These are phyloP conservation scores for Phoenix dactylifera DNA, from an alignment of 176 grass and related monocot genomes.

Conservation along the genomic window DNA sequence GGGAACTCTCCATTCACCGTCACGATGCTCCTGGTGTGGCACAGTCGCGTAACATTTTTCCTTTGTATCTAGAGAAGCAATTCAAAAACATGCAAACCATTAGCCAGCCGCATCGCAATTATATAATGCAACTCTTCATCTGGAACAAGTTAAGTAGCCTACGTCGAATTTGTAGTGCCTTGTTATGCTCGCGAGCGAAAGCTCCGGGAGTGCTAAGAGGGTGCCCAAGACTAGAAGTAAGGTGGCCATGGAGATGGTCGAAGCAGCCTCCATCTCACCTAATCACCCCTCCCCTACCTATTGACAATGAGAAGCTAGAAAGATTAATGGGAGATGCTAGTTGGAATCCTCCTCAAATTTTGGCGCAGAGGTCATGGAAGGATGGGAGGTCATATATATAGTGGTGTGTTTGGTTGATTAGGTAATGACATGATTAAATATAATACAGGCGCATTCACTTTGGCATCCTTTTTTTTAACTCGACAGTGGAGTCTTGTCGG, in stretches of 20 bases:
- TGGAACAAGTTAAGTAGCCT: background rate
- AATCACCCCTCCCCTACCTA: too few species aligned
- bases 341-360: too few species aligned
- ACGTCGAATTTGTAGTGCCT: constrained; percentile 69
- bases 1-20: constrained; percentile 65
- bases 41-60: constrained; percentile 41
- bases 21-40: constrained; percentile 48
- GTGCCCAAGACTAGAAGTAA: constrained; percentile 15
- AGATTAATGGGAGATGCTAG: background rate
- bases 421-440: constrained; percentile 27
- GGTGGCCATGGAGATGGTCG: background rate
- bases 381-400: constrained; percentile 17
- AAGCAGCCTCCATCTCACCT: constrained; percentile 17
- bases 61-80: constrained; percentile 24
- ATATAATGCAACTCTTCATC: too few species aligned
- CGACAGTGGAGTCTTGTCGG: constrained; percentile 15
- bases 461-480: constrained; percentile 14
- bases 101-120: too few species aligned
- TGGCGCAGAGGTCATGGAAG: background rate
- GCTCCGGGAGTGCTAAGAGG: constrained; percentile 20
- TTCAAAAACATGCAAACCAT: too few species aligned
- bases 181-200: constrained; percentile 19
- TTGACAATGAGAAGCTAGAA: background rate
- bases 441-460: background rate
- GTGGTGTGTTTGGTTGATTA: constrained; percentile 34